These are phyloP conservation scores for Leccinum boreale DNA, from an alignment of 768 basidiomycete genomes.

Conservation along the genomic window DNA sequence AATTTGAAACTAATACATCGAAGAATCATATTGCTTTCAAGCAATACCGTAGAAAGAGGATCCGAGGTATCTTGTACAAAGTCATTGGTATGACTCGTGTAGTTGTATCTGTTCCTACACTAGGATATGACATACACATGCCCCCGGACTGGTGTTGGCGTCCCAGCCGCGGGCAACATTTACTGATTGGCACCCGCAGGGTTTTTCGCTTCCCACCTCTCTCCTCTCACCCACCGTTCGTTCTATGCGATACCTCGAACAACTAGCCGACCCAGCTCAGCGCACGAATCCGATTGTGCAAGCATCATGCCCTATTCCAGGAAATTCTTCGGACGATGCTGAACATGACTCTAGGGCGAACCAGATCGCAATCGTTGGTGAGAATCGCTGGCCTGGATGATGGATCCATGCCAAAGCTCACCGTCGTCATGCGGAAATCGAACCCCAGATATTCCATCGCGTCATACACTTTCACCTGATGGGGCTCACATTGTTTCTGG, in stretches of 20 bases:
- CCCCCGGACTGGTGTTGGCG: not conserved
- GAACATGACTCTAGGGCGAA: not conserved
- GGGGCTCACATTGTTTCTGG: not conserved
- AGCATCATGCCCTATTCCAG: not conserved
- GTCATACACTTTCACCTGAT: not conserved
- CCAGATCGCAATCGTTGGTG: not conserved
- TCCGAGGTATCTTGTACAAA: too few species aligned
- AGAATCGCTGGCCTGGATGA: too few species aligned
- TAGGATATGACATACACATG: too few species aligned
- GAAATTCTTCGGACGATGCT: not conserved
- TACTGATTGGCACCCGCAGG: not conserved
- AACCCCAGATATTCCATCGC: not conserved
- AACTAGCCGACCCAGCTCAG: not conserved
- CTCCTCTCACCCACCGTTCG: not conserved
- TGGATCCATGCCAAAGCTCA: not conserved
- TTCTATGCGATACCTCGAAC: not conserved
- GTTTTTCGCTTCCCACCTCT: not conserved
- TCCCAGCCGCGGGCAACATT: not conserved
- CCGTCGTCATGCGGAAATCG: not conserved
- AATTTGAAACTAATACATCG: not conserved
- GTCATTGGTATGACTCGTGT: too few species aligned
- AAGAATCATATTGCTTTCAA: not conserved
- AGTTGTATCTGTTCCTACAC: too few species aligned
- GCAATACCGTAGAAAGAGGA: not conserved
- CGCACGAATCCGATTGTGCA: not conserved